phyloP scores from a whole-genome alignment of 306 rosid genomes.

The Vigna trinervia region DNA sequence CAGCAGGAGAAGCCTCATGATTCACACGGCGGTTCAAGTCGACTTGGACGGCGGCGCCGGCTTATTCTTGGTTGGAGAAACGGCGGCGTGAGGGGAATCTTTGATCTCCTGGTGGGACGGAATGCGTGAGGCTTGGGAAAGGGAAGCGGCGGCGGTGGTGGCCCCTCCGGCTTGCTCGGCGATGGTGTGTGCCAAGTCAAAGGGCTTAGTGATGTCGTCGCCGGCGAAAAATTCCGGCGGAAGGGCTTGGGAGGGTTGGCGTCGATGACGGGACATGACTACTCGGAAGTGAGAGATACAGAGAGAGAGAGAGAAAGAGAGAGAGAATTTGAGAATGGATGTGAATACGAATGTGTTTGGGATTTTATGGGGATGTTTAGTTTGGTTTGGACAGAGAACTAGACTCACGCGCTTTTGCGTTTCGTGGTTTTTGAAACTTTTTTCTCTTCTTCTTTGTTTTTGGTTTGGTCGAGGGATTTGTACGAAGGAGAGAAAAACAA shows the following conservation, averaged over 20 bases:
- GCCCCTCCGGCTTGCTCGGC: not conserved
- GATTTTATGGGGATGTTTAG: conserved; percentile 14
- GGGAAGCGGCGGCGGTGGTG: not conserved
- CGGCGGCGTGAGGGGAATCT: not conserved
- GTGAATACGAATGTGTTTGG: not conserved
- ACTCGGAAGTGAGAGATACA: not conserved
- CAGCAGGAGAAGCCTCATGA: conserved; percentile 8
- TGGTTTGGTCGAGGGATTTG: no score
- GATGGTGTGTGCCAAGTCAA: conserved; percentile 5
- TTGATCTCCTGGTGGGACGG: conserved; percentile 1
- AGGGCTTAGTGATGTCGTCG: conserved; percentile 36
- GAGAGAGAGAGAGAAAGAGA: no score
- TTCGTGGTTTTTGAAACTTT: not conserved
- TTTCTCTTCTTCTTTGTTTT: no score
- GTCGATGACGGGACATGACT: conserved; percentile 54
- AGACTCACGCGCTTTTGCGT: conserved; percentile 23
- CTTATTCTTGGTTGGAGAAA: conserved; percentile 29
- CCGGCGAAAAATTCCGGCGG: conserved; percentile 45
- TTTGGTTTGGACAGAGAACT: not conserved
- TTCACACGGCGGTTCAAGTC: not conserved
- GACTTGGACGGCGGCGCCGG: conserved; percentile 14
- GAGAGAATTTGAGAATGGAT: no score
- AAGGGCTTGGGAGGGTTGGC: conserved; percentile 45
- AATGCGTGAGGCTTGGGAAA: not conserved
- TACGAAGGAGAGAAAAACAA: not conserved